Percentiles rank a stretch among this genome's conserved stretches.
These are phyloP conservation scores for Globisporangium barbulae DNA, from an alignment of 352 stramenopile genomes.

Conservation along the genomic window DNA sequence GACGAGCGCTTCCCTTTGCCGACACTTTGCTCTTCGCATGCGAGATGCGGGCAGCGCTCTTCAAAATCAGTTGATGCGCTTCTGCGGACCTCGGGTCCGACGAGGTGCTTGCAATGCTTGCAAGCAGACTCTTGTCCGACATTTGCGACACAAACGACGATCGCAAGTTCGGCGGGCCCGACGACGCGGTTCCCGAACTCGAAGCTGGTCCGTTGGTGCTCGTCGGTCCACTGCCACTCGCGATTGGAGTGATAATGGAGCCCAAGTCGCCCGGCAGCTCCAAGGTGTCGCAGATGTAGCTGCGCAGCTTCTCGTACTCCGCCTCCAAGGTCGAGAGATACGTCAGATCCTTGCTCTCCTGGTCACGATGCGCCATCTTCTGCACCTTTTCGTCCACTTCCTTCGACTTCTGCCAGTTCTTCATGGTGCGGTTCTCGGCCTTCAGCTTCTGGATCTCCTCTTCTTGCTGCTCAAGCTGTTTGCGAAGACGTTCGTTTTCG, in stretches of 20 bases:
- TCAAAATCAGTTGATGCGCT: conserved; percentile 65
- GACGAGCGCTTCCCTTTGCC: conserved; percentile 70
- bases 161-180: neutral
- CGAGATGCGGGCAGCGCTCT: conserved; percentile 57
- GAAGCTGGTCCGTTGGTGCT: neutral
- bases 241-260: conserved; percentile 19
- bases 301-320: conserved; percentile 81
- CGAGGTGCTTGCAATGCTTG: conserved; percentile 2
- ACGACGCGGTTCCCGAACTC: neutral
- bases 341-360: conserved; percentile 83
- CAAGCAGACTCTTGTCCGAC: conserved; percentile 20
- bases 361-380: conserved; percentile 80
- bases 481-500: conserved; percentile 76
- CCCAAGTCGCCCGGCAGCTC: conserved; percentile 61
- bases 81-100: conserved; percentile 56
- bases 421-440: conserved; percentile 71
- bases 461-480: conserved; percentile 73
- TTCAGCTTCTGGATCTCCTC: conserved; percentile 74
- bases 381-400: conserved; percentile 87
- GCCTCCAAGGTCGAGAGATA: conserved; percentile 75
- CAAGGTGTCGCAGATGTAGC: conserved; percentile 75
- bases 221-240: conserved; percentile 18
- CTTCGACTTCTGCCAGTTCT: conserved; percentile 85
- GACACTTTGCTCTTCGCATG: conserved; percentile 72
- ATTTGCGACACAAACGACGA: conserved; percentile 13